Base-by-base conservation (phyloP, 176 grass and related monocot genomes). In the Musa schizocarpa region DNA sequence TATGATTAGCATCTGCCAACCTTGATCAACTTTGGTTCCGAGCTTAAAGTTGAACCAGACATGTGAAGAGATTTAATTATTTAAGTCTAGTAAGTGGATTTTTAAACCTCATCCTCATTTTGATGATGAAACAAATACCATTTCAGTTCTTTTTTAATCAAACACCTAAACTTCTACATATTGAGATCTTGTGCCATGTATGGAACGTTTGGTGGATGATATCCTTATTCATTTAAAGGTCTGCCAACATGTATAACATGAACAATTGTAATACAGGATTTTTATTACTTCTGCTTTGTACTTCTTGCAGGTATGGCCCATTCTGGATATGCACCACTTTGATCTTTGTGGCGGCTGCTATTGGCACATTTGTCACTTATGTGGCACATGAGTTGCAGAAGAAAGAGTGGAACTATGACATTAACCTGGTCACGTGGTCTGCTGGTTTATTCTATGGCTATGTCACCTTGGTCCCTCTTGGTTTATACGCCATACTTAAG, bases 271-370 rank as follows among this genome's bases (percentile, higher is more conserved):
- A 76, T 86, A 68, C 83, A 12, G 6, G 11, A 70, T 51, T 17
- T 50, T 50, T n/a, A 6, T 70, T 3, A 11, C 17, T 68, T 68
- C 34, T 13, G 26, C 25, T 68, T 24, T 12, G 3, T n/a, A 70
- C 48, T 20, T 72, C 51, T 84, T 85, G 51, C 75, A 99, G 96
- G 55, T 99, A 99, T 76, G 96, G 96, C 3, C 96, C 96, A 68
- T 99, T 99, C 79, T 99, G 96, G 96, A 99, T 90, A 51, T 99
- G 86, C 82, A 99, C 96, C 29, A 99, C 96, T 59, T 63, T 99
- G 65, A 99, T 99, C 70, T 95, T 95, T 57, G 91, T 91, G 61
- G 96, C 96, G 48, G 91, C 91, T 52, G 86, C 95, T 24, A 99
- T 99, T 80, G 96, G 90, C 50, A 93, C 96, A 70, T 99, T 99